Evolutionary conservation across 2,329 filamentous ascomycete genomes (phyloP).

Genomic region (Aspergillus sp.): DNA sequence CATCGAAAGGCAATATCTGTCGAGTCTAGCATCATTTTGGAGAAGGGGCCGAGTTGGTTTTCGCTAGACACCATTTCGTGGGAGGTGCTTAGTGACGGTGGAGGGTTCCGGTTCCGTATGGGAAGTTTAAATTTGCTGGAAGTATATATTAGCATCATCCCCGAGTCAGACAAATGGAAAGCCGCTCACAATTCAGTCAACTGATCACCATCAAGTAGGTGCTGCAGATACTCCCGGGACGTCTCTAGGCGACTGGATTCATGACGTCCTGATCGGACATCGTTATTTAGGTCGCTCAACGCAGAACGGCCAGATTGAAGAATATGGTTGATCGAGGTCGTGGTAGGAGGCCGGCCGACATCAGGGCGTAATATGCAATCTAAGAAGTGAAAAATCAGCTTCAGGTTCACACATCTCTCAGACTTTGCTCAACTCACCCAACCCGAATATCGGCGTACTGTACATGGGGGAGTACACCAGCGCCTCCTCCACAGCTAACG

Average conservation of each 20-base stretch:
- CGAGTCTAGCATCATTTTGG: slow-evolving; percentile 54
- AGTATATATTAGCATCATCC: slow-evolving; percentile 15
- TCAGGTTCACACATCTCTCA: slow-evolving; percentile 16
- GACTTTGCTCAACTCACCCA: slow-evolving; percentile 33
- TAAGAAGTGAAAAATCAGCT: slow-evolving; percentile 25
- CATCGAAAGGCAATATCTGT: slow-evolving; percentile 46
- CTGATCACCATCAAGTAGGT: slow-evolving; percentile 70
- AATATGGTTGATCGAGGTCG: slow-evolving; percentile 47
- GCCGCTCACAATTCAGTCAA: slow-evolving; percentile 45
- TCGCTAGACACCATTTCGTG: slow-evolving; percentile 26
- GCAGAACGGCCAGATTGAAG: slow-evolving; percentile 52
- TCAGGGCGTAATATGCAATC: slow-evolving; percentile 45
- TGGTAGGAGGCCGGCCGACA: slow-evolving; percentile 41
- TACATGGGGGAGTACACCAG: slow-evolving; percentile 52
- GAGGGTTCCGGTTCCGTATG: slow-evolving; percentile 22
- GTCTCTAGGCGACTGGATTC: slow-evolving; percentile 66
- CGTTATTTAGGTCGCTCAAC: slow-evolving; percentile 69
- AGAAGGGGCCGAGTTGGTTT: slow-evolving; percentile 51
- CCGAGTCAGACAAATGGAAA: slow-evolving; percentile 4
- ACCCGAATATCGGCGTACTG: slow-evolving; percentile 48
- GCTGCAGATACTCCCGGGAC: slow-evolving; percentile 71
- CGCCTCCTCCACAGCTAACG: slow-evolving; percentile 48
- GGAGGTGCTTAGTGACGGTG: slow-evolving; percentile 18
- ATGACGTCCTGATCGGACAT: slow-evolving; percentile 59
- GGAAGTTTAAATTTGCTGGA: slow-evolving; percentile 45